phyloP scores from a whole-genome alignment of 2,329 filamentous ascomycete species.

The Tolypocladium sp. region DNA sequence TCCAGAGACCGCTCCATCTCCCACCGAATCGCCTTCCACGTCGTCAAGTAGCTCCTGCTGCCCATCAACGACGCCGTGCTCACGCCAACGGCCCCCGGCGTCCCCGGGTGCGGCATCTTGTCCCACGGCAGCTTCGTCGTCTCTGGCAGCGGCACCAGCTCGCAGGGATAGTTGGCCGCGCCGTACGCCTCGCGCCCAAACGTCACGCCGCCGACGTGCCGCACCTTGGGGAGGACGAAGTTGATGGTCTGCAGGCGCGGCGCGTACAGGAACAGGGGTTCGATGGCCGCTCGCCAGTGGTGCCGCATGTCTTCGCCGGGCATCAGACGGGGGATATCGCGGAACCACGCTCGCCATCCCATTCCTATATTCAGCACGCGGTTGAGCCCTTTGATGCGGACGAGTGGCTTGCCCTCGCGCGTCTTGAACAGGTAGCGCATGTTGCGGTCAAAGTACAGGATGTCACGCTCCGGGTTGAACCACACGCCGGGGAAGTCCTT shows the following conservation, averaged over 20 bases:
- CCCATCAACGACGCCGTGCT: neutral
- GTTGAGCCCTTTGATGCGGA: constrained; percentile 11
- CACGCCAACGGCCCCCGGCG: neutral
- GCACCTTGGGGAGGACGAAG: constrained; percentile 15
- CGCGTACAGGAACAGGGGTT: constrained; percentile 12
- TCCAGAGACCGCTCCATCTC: constrained; percentile 2
- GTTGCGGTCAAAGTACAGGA: constrained; percentile 20
- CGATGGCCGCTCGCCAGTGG: constrained; percentile 12
- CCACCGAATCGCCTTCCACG: neutral
- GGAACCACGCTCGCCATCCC: constrained; percentile 19
- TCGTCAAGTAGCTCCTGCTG: neutral
- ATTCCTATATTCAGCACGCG: constrained; percentile 15
- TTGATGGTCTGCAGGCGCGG: constrained; percentile 13
- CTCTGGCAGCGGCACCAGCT: constrained; percentile 11
- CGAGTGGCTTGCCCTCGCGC: neutral
- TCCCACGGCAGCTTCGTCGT: constrained; percentile 15
- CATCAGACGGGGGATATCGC: constrained; percentile 13
- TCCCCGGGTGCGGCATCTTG: constrained; percentile 5
- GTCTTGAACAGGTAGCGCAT: constrained; percentile 6
- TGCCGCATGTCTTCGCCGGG: constrained; percentile 9
- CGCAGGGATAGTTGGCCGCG: constrained; percentile 6
- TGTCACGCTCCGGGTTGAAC: constrained; percentile 16
- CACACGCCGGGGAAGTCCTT: constrained; percentile 9
- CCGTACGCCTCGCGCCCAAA: constrained; percentile 18
- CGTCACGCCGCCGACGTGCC: constrained; percentile 15